Evolutionary conservation across 2,329 filamentous ascomycete genomes (phyloP).

Genomic region (Amauroascus niger): DNA sequence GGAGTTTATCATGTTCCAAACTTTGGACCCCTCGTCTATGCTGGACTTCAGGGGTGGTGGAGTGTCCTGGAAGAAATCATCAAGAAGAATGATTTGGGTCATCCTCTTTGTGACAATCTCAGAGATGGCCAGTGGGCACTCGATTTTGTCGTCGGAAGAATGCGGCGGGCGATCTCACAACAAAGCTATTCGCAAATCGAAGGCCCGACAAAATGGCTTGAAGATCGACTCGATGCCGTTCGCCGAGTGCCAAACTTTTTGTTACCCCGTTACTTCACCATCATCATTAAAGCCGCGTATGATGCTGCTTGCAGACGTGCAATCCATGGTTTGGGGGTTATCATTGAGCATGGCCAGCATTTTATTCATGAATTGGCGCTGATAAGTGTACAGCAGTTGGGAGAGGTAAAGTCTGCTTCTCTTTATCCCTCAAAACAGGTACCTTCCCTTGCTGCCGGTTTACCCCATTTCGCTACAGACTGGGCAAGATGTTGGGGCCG

Average conservation of each 20-base stretch:
- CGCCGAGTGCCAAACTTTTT: conserved; percentile 79
- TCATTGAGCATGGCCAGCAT: conserved; percentile 69
- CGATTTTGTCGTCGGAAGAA: conserved; percentile 71
- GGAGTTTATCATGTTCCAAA: conserved; percentile 84
- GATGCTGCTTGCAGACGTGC: conserved; percentile 68
- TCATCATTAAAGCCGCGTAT: conserved; percentile 81
- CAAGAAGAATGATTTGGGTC: conserved; percentile 78
- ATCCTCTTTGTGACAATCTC: conserved; percentile 86
- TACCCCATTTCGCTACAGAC: conserved; percentile 86
- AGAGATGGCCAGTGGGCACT: conserved; percentile 85
- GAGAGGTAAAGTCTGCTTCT: conserved; percentile 79
- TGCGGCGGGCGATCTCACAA: conserved; percentile 61
- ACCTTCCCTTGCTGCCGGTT: conserved; percentile 77
- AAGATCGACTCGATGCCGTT: conserved; percentile 75
- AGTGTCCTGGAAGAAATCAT: conserved; percentile 79
- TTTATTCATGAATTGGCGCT: conserved; percentile 83
- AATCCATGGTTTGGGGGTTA: conserved; percentile 66
- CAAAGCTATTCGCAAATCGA: conserved; percentile 53
- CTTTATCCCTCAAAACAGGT: conserved; percentile 78
- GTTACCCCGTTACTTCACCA: conserved; percentile 82
- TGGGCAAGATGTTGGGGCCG: conserved; percentile 98
- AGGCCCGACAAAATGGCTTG: conserved; percentile 66
- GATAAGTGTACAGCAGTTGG: conserved; percentile 85
- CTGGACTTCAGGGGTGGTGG: conserved; percentile 98
- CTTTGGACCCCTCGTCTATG: conserved; percentile 78